Percentiles rank a stretch among this genome's conserved stretches.
Conservation (phyloP, 1,284 basidiomycete species). For the Boletus mariae region DNA sequence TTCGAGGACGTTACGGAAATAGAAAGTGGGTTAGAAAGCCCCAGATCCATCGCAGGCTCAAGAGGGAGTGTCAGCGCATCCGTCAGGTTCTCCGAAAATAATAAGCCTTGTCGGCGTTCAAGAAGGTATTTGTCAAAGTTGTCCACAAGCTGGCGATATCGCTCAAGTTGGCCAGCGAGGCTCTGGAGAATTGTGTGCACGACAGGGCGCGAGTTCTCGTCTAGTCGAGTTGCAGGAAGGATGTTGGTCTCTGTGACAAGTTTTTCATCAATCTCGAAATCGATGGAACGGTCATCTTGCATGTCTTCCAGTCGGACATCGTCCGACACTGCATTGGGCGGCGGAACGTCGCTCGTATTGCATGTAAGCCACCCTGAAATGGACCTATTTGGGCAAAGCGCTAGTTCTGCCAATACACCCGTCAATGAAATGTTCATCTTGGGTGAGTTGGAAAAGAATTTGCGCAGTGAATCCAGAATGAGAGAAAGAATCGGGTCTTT, state of each 20-base stretch:
- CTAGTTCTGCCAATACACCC: conserved; percentile 74
- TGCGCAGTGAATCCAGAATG: conserved; percentile 66
- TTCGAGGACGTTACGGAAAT: conserved; percentile 22
- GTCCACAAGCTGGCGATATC: conserved; percentile 70
- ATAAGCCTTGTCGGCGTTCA: conserved; percentile 84
- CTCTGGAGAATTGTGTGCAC: conserved; percentile 77
- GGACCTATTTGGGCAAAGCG: conserved; percentile 80
- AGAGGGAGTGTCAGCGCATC: conserved; percentile 80
- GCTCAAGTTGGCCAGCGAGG: conserved; percentile 74
- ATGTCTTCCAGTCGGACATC: conserved; percentile 33
- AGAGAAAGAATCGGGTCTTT: conserved; percentile 75
- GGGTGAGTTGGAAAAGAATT: conserved; percentile 83
- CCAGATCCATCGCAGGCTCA: conserved; percentile 51
- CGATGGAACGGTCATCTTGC: conserved; percentile 74
- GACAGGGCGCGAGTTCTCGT: conserved; percentile 71
- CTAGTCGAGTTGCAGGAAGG: conserved; percentile 62
- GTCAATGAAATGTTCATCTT: conserved; percentile 89
- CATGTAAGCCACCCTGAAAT: conserved; percentile 86
- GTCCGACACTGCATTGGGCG: conserved; percentile 22
- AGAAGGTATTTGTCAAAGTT: conserved; percentile 83
- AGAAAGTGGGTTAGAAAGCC: conserved; percentile 20
- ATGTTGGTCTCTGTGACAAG: conserved; percentile 55
- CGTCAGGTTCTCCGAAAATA: conserved; percentile 90
- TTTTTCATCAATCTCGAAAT: conserved; percentile 65
- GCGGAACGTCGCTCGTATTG: conserved; percentile 39